Conservation (phyloP, 768 basidiomycete species). For the Mycena epipterygia region DNA sequence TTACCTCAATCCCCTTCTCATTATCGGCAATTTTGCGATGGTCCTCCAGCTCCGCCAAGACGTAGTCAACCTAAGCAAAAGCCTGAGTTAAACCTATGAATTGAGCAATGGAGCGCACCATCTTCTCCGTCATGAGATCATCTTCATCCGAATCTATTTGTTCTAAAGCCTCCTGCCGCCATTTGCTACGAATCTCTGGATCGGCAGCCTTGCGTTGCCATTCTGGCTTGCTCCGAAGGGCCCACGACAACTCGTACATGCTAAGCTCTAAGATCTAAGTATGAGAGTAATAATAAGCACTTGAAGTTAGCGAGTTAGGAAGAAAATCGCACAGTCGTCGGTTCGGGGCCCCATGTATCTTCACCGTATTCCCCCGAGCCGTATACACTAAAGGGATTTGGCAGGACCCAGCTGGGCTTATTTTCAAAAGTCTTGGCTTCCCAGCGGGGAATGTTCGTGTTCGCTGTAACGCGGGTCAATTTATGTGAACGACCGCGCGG, state of each 20-base stretch:
- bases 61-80: constrained; percentile 34
- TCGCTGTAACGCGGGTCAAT: neutral
- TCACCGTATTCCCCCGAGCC: neutral
- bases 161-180: constrained; percentile 26
- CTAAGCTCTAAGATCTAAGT: constrained; percentile 15
- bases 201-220: constrained; percentile 25
- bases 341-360: constrained; percentile 10
- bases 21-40: constrained; percentile 36
- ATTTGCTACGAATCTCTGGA: constrained; percentile 27
- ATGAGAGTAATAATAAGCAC: neutral
- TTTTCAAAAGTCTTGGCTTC: neutral
- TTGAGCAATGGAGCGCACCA: neutral
- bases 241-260: constrained; percentile 25
- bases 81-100: neutral
- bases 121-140: constrained; percentile 15
- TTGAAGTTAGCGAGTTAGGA: neutral
- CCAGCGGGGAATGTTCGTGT: neutral
- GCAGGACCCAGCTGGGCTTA: constrained; percentile 17
- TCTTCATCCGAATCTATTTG: neutral
- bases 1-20: constrained; percentile 34
- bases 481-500: neutral
- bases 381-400: neutral
- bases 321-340: constrained; percentile 10
- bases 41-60: constrained; percentile 36
- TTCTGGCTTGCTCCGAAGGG: constrained; percentile 23